A percentile compares a stretch with the other conserved stretches of the same genome.
phyloP scores from a whole-genome alignment of 1,284 basidiomycete genomes.

The Cutaneotrichosporon cavernicola region DNA sequence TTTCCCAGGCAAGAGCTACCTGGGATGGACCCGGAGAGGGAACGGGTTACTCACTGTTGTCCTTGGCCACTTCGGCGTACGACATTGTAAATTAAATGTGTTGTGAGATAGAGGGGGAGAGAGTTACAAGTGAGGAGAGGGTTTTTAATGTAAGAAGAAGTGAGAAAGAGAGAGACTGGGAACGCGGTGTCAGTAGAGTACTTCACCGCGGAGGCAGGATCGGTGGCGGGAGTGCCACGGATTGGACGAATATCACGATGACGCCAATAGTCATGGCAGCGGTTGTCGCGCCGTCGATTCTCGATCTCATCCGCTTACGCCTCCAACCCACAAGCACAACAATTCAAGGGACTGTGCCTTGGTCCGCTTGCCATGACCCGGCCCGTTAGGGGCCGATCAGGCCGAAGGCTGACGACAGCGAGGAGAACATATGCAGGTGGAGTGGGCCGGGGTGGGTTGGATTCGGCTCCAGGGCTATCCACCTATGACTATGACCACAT shows the following conservation, averaged over 20 bases:
- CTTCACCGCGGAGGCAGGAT: neutral
- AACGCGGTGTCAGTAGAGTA: neutral
- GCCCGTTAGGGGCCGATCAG: neutral
- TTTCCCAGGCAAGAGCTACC: conserved; percentile 2
- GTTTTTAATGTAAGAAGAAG: conserved; percentile 8
- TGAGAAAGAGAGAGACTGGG: conserved; percentile 7
- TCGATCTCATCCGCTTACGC: neutral
- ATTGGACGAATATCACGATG: neutral
- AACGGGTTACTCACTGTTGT: conserved; percentile 20
- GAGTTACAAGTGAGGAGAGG: conserved; percentile 2
- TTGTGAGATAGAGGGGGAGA: neutral
- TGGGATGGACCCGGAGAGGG: neutral
- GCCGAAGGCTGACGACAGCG: neutral
- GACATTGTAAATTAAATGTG: conserved; percentile 24
- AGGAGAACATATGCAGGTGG: neutral
- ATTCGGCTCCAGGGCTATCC: too few relatives aligned
- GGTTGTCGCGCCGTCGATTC: neutral
- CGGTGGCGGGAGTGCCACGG: neutral
- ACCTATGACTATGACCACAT: too few relatives aligned
- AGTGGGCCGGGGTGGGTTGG: too few relatives aligned
- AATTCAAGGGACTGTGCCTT: neutral
- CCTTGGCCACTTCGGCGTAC: conserved; percentile 21
- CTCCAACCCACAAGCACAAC: neutral
- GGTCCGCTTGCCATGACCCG: neutral
- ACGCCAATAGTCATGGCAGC: neutral